Percentiles rank a stretch among this genome's conserved stretches.
phyloP scores from a whole-genome alignment of 2,329 filamentous ascomycete genomes.

The Esteya vermicola region DNA sequence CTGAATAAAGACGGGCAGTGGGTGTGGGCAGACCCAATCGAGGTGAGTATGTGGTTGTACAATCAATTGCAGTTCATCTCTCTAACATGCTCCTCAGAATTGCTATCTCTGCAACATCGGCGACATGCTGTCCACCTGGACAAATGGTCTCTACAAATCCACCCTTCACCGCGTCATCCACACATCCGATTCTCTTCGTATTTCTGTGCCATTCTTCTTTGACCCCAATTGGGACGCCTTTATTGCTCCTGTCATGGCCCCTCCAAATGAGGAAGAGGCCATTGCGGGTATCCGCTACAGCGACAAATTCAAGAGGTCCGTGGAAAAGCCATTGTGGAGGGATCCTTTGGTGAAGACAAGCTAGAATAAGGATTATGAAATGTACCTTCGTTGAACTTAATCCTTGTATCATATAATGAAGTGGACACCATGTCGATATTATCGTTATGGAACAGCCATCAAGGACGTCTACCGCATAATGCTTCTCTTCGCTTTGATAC shows the following conservation, averaged over 20 bases:
- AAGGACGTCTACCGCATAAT: no score
- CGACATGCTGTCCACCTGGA: slow-evolving; percentile 33
- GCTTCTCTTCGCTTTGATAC: no score
- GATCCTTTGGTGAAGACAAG: neutral
- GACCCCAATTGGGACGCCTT: slow-evolving; percentile 27
- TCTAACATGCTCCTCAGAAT: slow-evolving; percentile 15
- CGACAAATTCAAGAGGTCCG: slow-evolving; percentile 1
- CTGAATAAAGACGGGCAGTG: slow-evolving; percentile 26
- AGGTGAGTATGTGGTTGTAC: neutral
- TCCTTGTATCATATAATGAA: no score
- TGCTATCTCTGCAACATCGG: slow-evolving; percentile 37
- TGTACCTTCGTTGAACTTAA: no score
- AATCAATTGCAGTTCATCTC: neutral
- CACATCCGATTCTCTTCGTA: slow-evolving; percentile 15
- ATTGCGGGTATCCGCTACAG: slow-evolving; percentile 24
- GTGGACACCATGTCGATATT: no score
- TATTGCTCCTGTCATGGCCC: slow-evolving; percentile 23
- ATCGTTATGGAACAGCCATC: no score
- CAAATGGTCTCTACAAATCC: slow-evolving; percentile 30
- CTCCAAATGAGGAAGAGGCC: slow-evolving; percentile 20
- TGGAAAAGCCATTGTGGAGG: slow-evolving; percentile 2
- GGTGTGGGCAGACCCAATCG: slow-evolving; percentile 26
- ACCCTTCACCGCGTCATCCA: slow-evolving; percentile 35
- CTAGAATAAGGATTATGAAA: no score
- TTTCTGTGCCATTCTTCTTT: slow-evolving; percentile 43